Evolutionary conservation across 2,329 filamentous ascomycete genomes (phyloP).

Genomic region (Trichoderma harzianum): DNA sequence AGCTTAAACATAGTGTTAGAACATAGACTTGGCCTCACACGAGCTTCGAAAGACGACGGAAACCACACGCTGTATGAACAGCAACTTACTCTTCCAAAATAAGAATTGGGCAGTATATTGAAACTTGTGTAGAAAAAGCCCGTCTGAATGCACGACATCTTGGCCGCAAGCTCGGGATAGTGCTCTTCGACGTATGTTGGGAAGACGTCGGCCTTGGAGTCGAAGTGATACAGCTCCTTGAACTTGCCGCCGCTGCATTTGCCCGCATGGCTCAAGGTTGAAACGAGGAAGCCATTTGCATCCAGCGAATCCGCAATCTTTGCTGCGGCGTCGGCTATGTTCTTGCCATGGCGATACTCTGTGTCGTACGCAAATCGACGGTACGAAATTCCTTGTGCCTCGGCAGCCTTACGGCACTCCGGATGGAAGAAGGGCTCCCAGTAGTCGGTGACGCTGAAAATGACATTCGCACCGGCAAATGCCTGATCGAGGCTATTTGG

Average conservation of each 20-base stretch:
- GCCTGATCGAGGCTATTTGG: slow-evolving; percentile 36
- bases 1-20: slow-evolving; percentile 25
- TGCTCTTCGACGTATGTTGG: slow-evolving; percentile 42
- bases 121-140: slow-evolving; percentile 49
- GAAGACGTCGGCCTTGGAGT: slow-evolving; percentile 51
- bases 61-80: neutral
- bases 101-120: slow-evolving; percentile 43
- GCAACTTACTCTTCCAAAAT: slow-evolving; percentile 42
- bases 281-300: slow-evolving; percentile 48
- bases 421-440: slow-evolving; percentile 50
- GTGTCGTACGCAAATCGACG: slow-evolving; percentile 45
- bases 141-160: slow-evolving; percentile 51
- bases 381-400: slow-evolving; percentile 38
- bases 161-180: slow-evolving; percentile 43
- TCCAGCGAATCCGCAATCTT: slow-evolving; percentile 39
- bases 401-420: slow-evolving; percentile 39
- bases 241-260: slow-evolving; percentile 45
- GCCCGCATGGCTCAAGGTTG: slow-evolving; percentile 47
- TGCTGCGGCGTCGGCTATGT: slow-evolving; percentile 53
- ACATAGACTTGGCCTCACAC: neutral
- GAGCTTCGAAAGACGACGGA: neutral
- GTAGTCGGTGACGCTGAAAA: slow-evolving; percentile 56
- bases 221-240: slow-evolving; percentile 51
- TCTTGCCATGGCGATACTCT: slow-evolving; percentile 51
- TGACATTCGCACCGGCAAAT: slow-evolving; percentile 45